Conservation (phyloP, 495 filamentous ascomycete genomes). For the Aspergillus sclerotiicarbonarius region DNA sequence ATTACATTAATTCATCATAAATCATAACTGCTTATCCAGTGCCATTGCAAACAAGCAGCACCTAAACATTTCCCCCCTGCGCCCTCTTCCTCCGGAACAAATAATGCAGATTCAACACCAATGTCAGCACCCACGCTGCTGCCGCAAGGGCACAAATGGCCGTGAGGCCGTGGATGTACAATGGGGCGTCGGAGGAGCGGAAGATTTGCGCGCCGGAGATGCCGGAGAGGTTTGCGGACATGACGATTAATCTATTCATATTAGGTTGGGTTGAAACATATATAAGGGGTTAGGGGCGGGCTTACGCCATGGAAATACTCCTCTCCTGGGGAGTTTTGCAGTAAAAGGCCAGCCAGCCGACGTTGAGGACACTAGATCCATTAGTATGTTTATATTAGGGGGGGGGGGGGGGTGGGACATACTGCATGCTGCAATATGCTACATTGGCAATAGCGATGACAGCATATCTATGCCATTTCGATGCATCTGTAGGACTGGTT, state of each 20-base stretch:
- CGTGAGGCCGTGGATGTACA: slow-evolving; percentile 46
- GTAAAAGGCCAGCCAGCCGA: slow-evolving; percentile 48
- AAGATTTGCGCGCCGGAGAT: slow-evolving; percentile 56
- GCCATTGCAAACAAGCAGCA: too few relatives aligned
- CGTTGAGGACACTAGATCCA: slow-evolving; percentile 37
- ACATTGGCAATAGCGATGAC: slow-evolving; percentile 48
- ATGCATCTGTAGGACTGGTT: slow-evolving; percentile 18
- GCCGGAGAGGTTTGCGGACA: slow-evolving; percentile 53
- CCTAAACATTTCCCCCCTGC: too few relatives aligned
- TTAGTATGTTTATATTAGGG: background rate
- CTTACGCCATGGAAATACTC: slow-evolving; percentile 53
- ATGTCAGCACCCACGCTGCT: slow-evolving; percentile 28
- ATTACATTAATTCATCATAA: too few relatives aligned
- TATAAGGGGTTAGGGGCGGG: slow-evolving; percentile 7
- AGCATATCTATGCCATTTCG: slow-evolving; percentile 41
- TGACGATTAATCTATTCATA: slow-evolving; percentile 44
- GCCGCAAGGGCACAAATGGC: slow-evolving; percentile 33
- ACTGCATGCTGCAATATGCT: slow-evolving; percentile 52
- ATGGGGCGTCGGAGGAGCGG: slow-evolving; percentile 48
- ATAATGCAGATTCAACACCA: slow-evolving; percentile 24
- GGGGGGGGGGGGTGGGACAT: slow-evolving; percentile 26
- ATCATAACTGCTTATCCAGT: too few relatives aligned
- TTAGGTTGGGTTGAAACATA: slow-evolving; percentile 2
- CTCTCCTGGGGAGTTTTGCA: slow-evolving; percentile 47
- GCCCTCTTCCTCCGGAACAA: background rate